Base-by-base conservation (phyloP, 176 grass and related monocot species). In the Oryza glaberrima region DNA sequence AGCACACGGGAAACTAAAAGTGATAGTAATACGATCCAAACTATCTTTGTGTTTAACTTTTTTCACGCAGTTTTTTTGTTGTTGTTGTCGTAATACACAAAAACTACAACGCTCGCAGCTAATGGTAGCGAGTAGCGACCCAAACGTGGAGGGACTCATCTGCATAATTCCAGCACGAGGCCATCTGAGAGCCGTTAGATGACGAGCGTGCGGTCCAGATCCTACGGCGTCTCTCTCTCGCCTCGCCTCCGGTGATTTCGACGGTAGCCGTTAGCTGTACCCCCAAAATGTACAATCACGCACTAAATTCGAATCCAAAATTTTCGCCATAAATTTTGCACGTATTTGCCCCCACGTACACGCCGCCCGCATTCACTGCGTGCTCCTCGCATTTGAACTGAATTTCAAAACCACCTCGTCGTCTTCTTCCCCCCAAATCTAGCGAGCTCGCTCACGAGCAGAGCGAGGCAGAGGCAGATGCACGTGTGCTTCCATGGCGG, bases 401-500 rank as follows among this genome's bases (percentile, higher is more conserved):
- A 61, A 63, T 41, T 41, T 63, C 20, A 20, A 20, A 52, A 12
- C 17, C 5, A 19, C 6, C 52, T 19, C 35, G 4, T 17, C 51
- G 25, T 69, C 51, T 3, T 40, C 48, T 15, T 14, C 61, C 15
- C 61, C 72, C 23, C 30, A 32, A 56, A 56, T 56, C 52, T 7
- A 8, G 17, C 17, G 63, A 30, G 22, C 68, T 43, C 25, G 38
- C 68, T 43, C 25, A 8, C 9, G 9, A 40, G 43, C 16, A 43
- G 35, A 52, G 25, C 45, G 20, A 56, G 70, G 43, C 16, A 43
- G 67, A 52, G 25, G 60, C 28, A 56, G 70, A 89, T 89, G 82
- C 40, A 89, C 40, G 87, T 32, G 71, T 85, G 87, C 87, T 89
- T 89, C 65, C 82, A 84, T 22, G 87, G 82, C 26, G 81, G 38